These are phyloP conservation scores for Tillandsia leiboldiana DNA, from an alignment of 176 grass and related monocot species.

Conservation along the genomic window DNA sequence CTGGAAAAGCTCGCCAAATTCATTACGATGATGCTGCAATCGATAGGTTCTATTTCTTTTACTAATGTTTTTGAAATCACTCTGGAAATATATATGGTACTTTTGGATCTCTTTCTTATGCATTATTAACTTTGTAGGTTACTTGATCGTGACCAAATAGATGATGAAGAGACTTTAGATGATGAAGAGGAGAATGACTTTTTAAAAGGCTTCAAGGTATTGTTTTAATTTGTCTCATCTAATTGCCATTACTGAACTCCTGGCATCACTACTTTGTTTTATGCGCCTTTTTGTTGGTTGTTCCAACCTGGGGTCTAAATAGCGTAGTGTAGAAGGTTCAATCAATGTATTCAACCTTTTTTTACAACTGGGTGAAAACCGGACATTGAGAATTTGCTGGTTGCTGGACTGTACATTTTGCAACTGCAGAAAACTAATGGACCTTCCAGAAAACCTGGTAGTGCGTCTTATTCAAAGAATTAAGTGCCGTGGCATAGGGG, in stretches of 20 bases:
- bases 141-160: constrained; percentile 85
- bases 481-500: too few relatives aligned
- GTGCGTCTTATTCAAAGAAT: too few relatives aligned
- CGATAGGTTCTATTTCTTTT: constrained; percentile 45
- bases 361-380: too few relatives aligned
- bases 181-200: constrained; percentile 85
- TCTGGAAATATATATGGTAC: constrained; percentile 16
- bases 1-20: constrained; percentile 83
- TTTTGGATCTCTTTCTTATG: constrained; percentile 14
- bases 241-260: neutral
- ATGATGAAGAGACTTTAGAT: constrained; percentile 64
- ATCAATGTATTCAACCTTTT: too few relatives aligned
- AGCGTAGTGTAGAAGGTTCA: too few relatives aligned
- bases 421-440: too few relatives aligned
- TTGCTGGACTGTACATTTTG: too few relatives aligned
- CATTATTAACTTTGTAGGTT: constrained; percentile 38
- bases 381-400: too few relatives aligned
- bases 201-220: constrained; percentile 99
- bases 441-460: too few relatives aligned
- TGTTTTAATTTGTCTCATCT: neutral
- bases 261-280: neutral
- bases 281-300: neutral
- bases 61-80: constrained; percentile 12
- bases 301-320: neutral
- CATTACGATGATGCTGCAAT: constrained; percentile 95